Evolutionary conservation across 2,329 filamentous ascomycete genomes (phyloP), one percentile per base, ranked within the genome.

Genomic region (Cryphonectria carpinicola): DNA sequence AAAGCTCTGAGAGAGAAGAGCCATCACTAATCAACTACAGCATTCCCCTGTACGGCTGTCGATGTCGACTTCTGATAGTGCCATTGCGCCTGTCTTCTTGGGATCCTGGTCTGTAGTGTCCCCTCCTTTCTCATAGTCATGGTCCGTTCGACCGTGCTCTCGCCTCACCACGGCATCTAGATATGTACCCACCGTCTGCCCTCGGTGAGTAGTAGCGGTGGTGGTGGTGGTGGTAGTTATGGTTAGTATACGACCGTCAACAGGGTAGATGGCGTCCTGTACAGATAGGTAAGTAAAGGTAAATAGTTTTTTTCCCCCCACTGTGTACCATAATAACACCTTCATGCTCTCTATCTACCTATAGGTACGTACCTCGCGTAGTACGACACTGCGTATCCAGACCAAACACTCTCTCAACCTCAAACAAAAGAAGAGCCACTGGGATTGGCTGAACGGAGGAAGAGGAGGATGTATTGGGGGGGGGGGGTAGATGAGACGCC

Each of bases 101-200:
- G 11, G 11, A 22, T 49, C 5, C 13, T 28, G 19, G 14, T 32
- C 54, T 56, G 52, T 10, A 10, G 22, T 25, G n/a, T 32, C 8
- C 49, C n/a, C 14, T 19, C 41, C 41, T 17, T 17, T 13, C 41
- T 17, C 4, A 43, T 43, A 28, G 8, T n/a, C n/a, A 11, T 25
- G n/a, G 49, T 4, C 17, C 11, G 10, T 28, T 56, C 25, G 52
- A 28, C 11, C n/a, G 52, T 14, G 25, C 5, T 58, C 25, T 58
- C 58, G 41, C 13, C 58, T 46, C 39, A 13, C 62, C 37, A 65
- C 41, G 62, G 62, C 25, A 41, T 41, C 62, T 49, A 46, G 41
- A 46, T 46, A 22, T 6, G 52, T 28, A 28, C 52, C 25, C 4
- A 14, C 25, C 52, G 25, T 25, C 25, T 11, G 52, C n/a, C n/a